These are phyloP conservation scores for Peronosclerospora sorghi DNA, from an alignment of 352 stramenopile genomes.

Conservation along the genomic window DNA sequence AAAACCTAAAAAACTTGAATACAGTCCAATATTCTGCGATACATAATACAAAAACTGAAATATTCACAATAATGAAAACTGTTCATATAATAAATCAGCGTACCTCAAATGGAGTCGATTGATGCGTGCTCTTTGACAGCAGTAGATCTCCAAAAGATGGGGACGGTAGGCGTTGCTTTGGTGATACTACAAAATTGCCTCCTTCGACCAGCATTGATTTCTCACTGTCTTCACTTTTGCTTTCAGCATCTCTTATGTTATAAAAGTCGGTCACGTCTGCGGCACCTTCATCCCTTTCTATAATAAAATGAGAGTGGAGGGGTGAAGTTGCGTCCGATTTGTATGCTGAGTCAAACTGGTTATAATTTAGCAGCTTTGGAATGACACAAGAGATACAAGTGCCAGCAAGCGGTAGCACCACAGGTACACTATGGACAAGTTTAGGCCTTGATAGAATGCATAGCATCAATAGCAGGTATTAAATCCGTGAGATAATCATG, in stretches of 20 bases:
- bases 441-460: conserved; percentile 29
- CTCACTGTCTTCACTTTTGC: conserved; percentile 15
- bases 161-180: conserved; percentile 25
- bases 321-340: conserved; percentile 23
- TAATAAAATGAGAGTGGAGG: conserved; percentile 43
- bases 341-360: conserved; percentile 26
- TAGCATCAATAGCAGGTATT: neutral
- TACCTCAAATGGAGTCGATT: conserved; percentile 55
- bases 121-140: conserved; percentile 38
- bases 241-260: conserved; percentile 24
- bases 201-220: conserved; percentile 25
- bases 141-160: conserved; percentile 65
- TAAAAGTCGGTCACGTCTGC: conserved; percentile 19
- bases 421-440: conserved; percentile 29
- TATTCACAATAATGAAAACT: neutral
- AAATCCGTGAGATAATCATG: neutral
- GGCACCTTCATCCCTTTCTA: conserved; percentile 34
- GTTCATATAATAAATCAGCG: neutral
- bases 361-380: conserved; percentile 49
- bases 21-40: conserved; percentile 61
- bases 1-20: conserved; percentile 73
- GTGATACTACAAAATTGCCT: conserved; percentile 36
- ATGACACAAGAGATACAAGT: conserved; percentile 69
- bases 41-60: neutral
- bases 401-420: conserved; percentile 57